Conservation (phyloP, 805 yeast genomes). For the Zygosaccharomyces lentus region DNA sequence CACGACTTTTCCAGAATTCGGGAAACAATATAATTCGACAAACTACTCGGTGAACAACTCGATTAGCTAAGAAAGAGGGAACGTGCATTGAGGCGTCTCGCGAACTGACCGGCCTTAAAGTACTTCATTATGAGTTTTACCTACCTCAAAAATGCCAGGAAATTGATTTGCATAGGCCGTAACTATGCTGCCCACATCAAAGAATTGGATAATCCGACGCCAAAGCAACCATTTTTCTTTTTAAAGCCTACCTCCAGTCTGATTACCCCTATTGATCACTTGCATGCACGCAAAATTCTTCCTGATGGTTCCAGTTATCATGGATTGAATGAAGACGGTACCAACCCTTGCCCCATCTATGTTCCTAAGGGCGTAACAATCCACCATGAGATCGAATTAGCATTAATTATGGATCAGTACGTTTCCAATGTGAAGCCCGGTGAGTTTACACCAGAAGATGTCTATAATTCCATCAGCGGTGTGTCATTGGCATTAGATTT, state of each 20-base stretch:
- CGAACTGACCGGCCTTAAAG: background rate
- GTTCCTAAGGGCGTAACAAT: constrained; percentile 76
- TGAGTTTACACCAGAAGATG: constrained; percentile 57
- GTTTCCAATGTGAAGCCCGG: constrained; percentile 53
- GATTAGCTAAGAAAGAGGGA: background rate
- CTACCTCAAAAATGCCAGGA: constrained; percentile 61
- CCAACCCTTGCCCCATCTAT: constrained; percentile 64
- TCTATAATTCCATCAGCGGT: constrained; percentile 75
- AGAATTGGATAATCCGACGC: constrained; percentile 78
- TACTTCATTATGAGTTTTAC: constrained; percentile 40
- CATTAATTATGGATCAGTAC: constrained; percentile 62
- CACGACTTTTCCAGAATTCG: background rate
- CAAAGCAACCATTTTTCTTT: constrained; percentile 87
- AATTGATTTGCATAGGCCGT: constrained; percentile 92
- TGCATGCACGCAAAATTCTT: constrained; percentile 2
- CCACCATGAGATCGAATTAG: constrained; percentile 93
- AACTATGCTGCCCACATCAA: constrained; percentile 95
- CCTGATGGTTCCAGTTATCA: constrained; percentile 18
- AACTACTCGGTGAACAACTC: background rate
- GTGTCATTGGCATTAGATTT: constrained; percentile 87
- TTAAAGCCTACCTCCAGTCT: constrained; percentile 83
- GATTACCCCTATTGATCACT: constrained; percentile 46
- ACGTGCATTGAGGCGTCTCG: background rate
- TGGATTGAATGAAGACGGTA: constrained; percentile 30
- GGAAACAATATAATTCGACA: background rate